phyloP scores from a whole-genome alignment of 441 rosid genomes.

The Eugenia klotzschiana region DNA sequence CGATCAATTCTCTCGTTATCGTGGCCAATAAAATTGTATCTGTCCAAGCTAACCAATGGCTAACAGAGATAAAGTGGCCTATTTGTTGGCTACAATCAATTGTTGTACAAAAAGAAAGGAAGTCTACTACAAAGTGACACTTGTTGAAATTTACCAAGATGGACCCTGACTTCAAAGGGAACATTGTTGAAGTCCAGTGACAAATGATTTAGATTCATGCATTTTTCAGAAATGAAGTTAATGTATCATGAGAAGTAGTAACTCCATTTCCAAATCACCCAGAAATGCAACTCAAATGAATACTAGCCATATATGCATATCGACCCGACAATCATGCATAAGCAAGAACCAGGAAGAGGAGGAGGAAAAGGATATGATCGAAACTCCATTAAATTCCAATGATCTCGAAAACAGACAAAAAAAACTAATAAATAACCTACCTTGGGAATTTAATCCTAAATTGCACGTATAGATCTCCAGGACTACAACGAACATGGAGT shows the following conservation, averaged over 20 bases:
- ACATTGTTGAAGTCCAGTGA: not conserved
- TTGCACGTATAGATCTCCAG: conserved; percentile 73
- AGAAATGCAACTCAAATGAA: not conserved
- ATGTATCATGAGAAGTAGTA: not conserved
- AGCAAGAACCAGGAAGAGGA: not conserved
- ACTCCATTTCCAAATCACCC: not conserved
- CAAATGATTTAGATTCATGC: not conserved
- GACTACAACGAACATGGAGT: conserved; percentile 44
- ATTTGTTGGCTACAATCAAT: not conserved
- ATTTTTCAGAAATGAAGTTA: not conserved
- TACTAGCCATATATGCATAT: not conserved
- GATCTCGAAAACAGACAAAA: not conserved
- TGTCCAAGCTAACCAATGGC: not conserved
- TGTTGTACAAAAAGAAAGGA: not conserved
- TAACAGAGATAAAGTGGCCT: not conserved
- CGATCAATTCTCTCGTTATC: not conserved
- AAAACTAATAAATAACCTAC: conserved; percentile 18
- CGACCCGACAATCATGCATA: not conserved
- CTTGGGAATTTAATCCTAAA: conserved; percentile 56
- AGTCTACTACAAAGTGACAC: not conserved
- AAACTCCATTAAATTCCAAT: not conserved
- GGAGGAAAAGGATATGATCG: not conserved
- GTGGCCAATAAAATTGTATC: not conserved
- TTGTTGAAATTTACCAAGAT: not conserved
- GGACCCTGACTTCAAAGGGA: not conserved